Percentiles rank a stretch among this genome's conserved stretches.
These are phyloP conservation scores for Scheffersomyces illinoinensis DNA, from an alignment of 1,139 yeast genomes.

Conservation along the genomic window DNA sequence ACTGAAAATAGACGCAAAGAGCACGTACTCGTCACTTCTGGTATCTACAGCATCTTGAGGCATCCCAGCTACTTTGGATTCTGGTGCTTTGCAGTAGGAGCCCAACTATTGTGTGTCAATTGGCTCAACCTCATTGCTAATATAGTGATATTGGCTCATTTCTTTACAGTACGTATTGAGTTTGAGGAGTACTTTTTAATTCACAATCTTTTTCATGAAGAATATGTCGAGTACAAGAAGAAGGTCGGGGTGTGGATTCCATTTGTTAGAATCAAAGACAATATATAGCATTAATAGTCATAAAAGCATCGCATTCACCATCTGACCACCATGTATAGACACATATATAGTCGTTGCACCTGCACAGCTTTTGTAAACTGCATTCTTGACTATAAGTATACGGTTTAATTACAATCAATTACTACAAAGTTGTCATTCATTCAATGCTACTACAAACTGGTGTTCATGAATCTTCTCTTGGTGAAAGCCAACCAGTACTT, in stretches of 20 bases:
- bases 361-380: background rate
- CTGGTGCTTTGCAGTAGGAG: conserved; percentile 36
- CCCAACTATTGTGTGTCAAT: conserved; percentile 31
- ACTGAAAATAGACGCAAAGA: conserved; percentile 7
- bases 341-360: background rate
- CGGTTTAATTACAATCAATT: background rate
- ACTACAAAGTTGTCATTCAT: background rate
- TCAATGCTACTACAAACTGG: conserved; percentile 43
- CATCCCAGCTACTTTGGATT: conserved; percentile 50
- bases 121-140: conserved; percentile 19
- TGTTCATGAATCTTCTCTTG: conserved; percentile 93
- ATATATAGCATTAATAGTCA: background rate
- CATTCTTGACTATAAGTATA: background rate
- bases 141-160: conserved; percentile 21
- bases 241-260: conserved; percentile 35
- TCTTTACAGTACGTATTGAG: conserved; percentile 34
- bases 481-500: conserved; percentile 96
- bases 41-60: conserved; percentile 30
- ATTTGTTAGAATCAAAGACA: conserved; percentile 12
- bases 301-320: background rate
- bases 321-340: background rate
- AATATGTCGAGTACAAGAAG: conserved; percentile 26
- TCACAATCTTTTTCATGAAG: conserved; percentile 27
- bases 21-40: conserved; percentile 28
- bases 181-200: conserved; percentile 39